Percentiles rank a stretch among this genome's conserved stretches.
Evolutionary conservation across 1,284 basidiomycete species (phyloP).

Genomic region (Malassezia furfur): DNA sequence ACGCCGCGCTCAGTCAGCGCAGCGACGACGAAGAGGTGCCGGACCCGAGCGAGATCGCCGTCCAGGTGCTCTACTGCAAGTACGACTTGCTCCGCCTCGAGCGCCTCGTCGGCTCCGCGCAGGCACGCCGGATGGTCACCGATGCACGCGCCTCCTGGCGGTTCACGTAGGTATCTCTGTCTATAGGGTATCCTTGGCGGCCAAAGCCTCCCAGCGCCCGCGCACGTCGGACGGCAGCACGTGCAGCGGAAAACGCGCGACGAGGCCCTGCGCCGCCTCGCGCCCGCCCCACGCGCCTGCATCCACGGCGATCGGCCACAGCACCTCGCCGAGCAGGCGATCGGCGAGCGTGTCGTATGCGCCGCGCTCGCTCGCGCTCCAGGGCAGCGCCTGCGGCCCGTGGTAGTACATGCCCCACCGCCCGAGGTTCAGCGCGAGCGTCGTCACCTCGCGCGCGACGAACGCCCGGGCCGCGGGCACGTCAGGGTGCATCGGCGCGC

Average conservation of each 20-base stretch:
- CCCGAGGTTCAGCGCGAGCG: conserved; percentile 2
- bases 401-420: conserved; percentile 9
- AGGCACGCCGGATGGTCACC: conserved; percentile 33
- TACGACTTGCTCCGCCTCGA: conserved; percentile 81
- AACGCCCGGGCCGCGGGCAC: neutral
- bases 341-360: conserved; percentile 1
- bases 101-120: conserved; percentile 57
- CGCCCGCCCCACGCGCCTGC: neutral
- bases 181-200: neutral
- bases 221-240: neutral
- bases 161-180: conserved; percentile 24
- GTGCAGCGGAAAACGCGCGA: neutral
- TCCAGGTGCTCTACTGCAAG: conserved; percentile 63
- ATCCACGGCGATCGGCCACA: conserved; percentile 1
- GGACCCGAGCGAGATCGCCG: conserved; percentile 60
- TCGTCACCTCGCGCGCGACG: neutral
- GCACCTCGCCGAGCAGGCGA: neutral
- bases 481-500: conserved; percentile 10
- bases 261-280: neutral
- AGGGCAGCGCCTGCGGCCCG: conserved; percentile 8
- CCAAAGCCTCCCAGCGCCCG: neutral
- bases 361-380: conserved; percentile 6
- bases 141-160: conserved; percentile 29
- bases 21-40: conserved; percentile 23
- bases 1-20: conserved; percentile 64